Evolutionary conservation across 257 asterid species (phyloP).

Genomic region (Solanum pennellii): DNA sequence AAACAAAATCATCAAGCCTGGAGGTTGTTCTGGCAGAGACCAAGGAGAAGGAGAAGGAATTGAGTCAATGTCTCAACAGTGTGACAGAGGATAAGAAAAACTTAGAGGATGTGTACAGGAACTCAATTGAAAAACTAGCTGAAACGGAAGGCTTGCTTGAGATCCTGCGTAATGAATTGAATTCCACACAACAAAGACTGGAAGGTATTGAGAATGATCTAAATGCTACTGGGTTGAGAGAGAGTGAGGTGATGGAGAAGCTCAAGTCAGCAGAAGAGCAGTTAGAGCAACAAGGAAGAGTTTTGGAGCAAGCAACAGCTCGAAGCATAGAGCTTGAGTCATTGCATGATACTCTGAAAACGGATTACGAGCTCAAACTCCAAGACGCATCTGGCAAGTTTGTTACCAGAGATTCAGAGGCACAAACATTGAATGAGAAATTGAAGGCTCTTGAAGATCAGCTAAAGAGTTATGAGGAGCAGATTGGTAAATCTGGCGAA

Average conservation of each 20-base stretch:
- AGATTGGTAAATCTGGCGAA: constrained; percentile 56
- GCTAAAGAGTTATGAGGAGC: constrained; percentile 42
- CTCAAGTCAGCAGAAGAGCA: constrained; percentile 70
- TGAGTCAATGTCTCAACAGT: constrained; percentile 25
- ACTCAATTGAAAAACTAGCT: constrained; percentile 47
- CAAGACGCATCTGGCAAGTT: constrained; percentile 54
- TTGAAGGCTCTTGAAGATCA: constrained; percentile 48
- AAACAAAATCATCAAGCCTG: constrained; percentile 48
- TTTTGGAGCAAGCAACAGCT: constrained; percentile 45
- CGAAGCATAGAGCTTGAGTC: constrained; percentile 56
- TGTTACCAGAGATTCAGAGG: constrained; percentile 60
- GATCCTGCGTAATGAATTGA: constrained; percentile 43
- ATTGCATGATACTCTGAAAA: constrained; percentile 35
- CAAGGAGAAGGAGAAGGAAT: constrained; percentile 52
- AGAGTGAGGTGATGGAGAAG: constrained; percentile 44
- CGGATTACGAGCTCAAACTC: constrained; percentile 52
- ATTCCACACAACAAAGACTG: constrained; percentile 40
- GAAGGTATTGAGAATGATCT: constrained; percentile 59
- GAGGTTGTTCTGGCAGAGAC: constrained; percentile 55
- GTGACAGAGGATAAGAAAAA: constrained; percentile 52
- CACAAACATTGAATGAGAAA: constrained; percentile 45
- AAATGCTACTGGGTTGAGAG: constrained; percentile 40
- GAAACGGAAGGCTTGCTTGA: constrained; percentile 54
- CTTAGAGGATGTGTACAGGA: constrained; percentile 37
- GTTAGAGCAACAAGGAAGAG: constrained; percentile 42